Conservation (phyloP, 495 filamentous ascomycete genomes). For the Talaromyces adpressus region DNA sequence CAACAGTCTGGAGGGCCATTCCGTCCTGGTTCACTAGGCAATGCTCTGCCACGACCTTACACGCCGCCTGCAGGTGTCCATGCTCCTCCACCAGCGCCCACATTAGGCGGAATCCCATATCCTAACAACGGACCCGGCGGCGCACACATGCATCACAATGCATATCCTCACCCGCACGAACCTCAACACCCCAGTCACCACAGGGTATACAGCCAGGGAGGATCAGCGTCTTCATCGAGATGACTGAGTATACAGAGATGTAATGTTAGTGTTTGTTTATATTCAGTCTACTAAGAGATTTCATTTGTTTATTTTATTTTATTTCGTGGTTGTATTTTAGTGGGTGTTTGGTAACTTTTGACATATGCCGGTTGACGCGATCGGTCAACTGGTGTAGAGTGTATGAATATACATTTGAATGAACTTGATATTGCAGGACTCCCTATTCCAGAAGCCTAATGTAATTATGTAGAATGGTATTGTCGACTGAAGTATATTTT, state of each 20-base stretch:
- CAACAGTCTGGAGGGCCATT: background rate
- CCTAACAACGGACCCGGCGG: constrained; percentile 15
- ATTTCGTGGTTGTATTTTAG: constrained; percentile 2
- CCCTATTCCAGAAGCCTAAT: too few species aligned
- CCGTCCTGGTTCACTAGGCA: constrained; percentile 8
- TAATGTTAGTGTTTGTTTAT: background rate
- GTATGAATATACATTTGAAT: background rate
- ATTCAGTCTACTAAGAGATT: background rate
- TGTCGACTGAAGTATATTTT: too few species aligned
- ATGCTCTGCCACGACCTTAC: constrained; percentile 29
- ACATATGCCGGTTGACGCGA: background rate
- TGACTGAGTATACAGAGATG: background rate
- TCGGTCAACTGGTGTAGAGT: background rate
- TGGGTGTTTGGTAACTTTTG: background rate
- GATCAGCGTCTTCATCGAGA: constrained; percentile 2
- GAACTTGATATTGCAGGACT: background rate
- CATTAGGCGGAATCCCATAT: constrained; percentile 24
- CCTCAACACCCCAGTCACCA: constrained; percentile 23
- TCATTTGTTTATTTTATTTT: background rate
- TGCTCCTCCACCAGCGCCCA: constrained; percentile 16
- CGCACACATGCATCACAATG: constrained; percentile 20
- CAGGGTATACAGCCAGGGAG: constrained; percentile 36
- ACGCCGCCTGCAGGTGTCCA: constrained; percentile 33
- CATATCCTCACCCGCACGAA: constrained; percentile 26
- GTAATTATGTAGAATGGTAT: too few species aligned